Evolutionary conservation across 2,329 filamentous ascomycete genomes (phyloP), one percentile per base, ranked within the genome.

Genomic region (Malbranchea cinnamomea): DNA sequence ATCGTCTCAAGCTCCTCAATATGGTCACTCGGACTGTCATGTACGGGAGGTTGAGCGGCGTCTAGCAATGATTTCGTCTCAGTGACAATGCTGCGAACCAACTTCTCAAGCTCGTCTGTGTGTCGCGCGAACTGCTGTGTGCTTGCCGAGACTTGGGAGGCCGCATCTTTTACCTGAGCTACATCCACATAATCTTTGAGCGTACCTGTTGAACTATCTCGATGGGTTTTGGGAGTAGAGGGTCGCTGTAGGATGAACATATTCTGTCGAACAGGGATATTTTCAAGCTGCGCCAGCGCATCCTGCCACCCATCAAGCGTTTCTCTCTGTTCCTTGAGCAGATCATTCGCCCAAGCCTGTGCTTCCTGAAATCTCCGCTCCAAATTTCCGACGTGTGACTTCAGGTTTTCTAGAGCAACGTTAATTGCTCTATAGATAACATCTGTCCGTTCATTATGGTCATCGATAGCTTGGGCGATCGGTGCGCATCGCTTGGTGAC

Each of bases 1-100:
- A 95, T 66, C 0, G 81, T 78, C 48, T 87, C 77, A 24, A 95
- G 83, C 49, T 95, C 89, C 37, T 83, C 70, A 28, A 89, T 62
- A 5, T 93, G 60, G 37, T 78, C 73, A 13, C 61, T 54, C 4
- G 78, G 67, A 40, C 85, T 79, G 28, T 71, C 65, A 26, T 73
- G 49, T 4, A 67, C 13, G 65, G 77, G 28, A 64, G 68, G 34
- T 48, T 62, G 41, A 59, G 46, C 42, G 17, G 46, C 40, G 18
- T 53, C 47, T 16, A 56, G 37, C 28, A 60, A 37, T 10, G 32
- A 39, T 20, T 56, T 48, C 5, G 56, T 77, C 15, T 68, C 67
- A 25, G 61, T 56, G 34, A 74, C 66, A 48, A 83, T 69, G 31
- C 63, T 64, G 10, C 64, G 57, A 2, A 76, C 70, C 2, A 61